Evolutionary conservation across 805 yeast species (phyloP), one percentile per base, ranked within the genome.

Genomic region (Saccharomyces cerevisiae): DNA sequence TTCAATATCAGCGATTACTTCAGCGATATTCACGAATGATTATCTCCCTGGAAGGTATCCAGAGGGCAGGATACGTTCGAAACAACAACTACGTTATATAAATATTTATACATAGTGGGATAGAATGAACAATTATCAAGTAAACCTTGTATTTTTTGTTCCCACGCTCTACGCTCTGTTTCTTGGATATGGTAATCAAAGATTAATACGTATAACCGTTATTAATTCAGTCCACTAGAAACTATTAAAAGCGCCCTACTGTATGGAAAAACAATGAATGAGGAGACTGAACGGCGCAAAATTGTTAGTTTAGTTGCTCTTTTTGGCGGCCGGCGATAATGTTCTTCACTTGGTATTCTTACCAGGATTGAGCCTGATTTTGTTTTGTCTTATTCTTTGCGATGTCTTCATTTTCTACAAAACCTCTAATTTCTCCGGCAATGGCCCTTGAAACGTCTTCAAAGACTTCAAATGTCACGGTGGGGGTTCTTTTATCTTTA

Each of bases 1-100:
- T 81, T 91, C 61, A 87, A 84, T 1, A 74, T 90, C 10, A 81
- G 77, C 29, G 82, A 80, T 55, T 89, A 84, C 63, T 61, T 89
- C 48, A 61, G 61, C 46, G 63, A 55, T 28, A 50, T 60, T 11
- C 58, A 55, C 41, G 61, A 60, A 32, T 56, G 48, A 49, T 29
- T 21, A 10, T 36, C 11, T 17, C 24, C 10, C 22, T 17, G 24
- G 1, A 36, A 17, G 11, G 17, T 17, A 17, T 10, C 17, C 4
- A 6, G 17, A 11, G 24, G 13, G 17, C 17, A 17, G 4, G n/a
- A 36, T 6, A 36, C 11, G 11, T 17, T 17, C 17, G 24, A 4
- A 5, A 14, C 43, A 6, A 8, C 17, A 6, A 3, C 17, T 17
- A n/a, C 24, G 24, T 17, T 36, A 17, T 36, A n/a, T 36, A 36